Evolutionary conservation across 2,329 filamentous ascomycete genomes (phyloP).

Genomic region (Plectosphaerella plurivora): DNA sequence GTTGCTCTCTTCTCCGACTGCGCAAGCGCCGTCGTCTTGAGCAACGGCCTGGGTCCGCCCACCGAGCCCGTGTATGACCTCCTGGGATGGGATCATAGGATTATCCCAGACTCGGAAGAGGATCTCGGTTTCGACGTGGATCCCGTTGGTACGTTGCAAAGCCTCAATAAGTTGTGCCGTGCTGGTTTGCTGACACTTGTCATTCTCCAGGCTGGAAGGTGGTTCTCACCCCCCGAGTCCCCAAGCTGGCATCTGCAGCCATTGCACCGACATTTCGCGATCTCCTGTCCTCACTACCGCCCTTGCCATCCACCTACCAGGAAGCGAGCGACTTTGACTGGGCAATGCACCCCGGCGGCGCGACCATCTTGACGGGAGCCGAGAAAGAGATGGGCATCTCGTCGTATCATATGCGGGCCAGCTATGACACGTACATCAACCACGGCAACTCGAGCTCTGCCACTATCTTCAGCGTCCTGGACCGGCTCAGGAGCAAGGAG

Average conservation of each 20-base stretch:
- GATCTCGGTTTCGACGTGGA: constrained; percentile 65
- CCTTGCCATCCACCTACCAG: constrained; percentile 39
- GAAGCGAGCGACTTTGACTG: constrained; percentile 61
- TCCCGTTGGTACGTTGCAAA: constrained; percentile 42
- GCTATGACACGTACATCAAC: constrained; percentile 63
- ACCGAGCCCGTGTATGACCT: constrained; percentile 51
- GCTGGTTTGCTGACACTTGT: constrained; percentile 10
- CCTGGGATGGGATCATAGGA: constrained; percentile 60
- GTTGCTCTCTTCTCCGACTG: constrained; percentile 66
- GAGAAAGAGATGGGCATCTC: constrained; percentile 53
- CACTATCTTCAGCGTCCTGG: constrained; percentile 64
- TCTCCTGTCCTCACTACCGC: constrained; percentile 43
- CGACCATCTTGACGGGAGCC: constrained; percentile 61
- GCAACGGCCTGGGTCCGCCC: constrained; percentile 53
- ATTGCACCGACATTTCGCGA: constrained; percentile 51
- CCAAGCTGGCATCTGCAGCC: constrained; percentile 46
- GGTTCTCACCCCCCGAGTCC: constrained; percentile 57
- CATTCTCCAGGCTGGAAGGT: constrained; percentile 56
- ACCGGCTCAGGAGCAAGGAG: constrained; percentile 53
- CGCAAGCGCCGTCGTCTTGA: constrained; percentile 60
- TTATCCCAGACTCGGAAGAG: constrained; percentile 55
- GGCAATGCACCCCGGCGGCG: constrained; percentile 68
- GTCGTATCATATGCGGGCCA: constrained; percentile 63
- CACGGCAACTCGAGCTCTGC: constrained; percentile 67
- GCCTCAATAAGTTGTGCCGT: too few relatives aligned